Conservation (phyloP, 1,284 basidiomycete genomes). For the Flammula alnicola region DNA sequence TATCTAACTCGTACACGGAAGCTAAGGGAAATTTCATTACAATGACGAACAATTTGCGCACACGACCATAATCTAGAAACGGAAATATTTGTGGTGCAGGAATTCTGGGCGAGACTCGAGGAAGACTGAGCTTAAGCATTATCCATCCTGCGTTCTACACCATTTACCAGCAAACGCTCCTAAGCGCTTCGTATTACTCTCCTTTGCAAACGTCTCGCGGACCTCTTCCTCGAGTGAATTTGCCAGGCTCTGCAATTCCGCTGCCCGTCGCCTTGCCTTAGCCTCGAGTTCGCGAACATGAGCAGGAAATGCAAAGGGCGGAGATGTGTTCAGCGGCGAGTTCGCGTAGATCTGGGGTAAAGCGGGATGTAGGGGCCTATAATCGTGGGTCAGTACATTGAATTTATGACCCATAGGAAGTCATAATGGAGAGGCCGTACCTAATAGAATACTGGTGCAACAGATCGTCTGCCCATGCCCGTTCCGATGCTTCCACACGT, state of each 20-base stretch:
- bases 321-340: conserved; percentile 18
- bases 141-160: neutral
- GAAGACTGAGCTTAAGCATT: too few species aligned
- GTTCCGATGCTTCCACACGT: conserved; percentile 18
- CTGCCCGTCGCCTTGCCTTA: conserved; percentile 7
- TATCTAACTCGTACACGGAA: too few species aligned
- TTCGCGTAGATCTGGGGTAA: conserved; percentile 21
- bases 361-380: conserved; percentile 18
- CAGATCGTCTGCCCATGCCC: conserved; percentile 12
- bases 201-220: conserved; percentile 11
- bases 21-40: too few species aligned
- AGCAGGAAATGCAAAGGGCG: conserved; percentile 23
- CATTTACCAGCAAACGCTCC: conserved; percentile 21
- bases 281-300: conserved; percentile 17
- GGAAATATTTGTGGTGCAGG: too few species aligned
- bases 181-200: conserved; percentile 15
- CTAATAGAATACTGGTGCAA: conserved; percentile 13
- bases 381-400: neutral
- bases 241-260: conserved; percentile 18
- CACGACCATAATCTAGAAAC: too few species aligned
- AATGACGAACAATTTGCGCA: too few species aligned
- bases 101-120: too few species aligned
- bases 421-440: conserved; percentile 4
- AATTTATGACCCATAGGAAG: neutral
- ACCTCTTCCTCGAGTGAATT: conserved; percentile 20